Evolutionary conservation across 805 yeast genomes (phyloP).

Genomic region (Starmerella bombi): DNA sequence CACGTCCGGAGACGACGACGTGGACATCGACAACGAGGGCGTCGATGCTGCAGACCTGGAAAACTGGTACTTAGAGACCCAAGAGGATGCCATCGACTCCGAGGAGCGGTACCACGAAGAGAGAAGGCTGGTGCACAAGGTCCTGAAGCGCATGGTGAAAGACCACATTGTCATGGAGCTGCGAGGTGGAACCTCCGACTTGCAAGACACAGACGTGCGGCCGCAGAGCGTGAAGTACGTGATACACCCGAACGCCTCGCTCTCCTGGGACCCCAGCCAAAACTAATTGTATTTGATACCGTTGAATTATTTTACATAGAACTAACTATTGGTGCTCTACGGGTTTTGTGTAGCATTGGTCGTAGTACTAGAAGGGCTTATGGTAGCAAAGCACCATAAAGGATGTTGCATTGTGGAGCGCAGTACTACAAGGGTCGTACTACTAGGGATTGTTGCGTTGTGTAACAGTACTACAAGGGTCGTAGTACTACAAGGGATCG

Average conservation of each 20-base stretch:
- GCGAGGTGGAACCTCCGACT: constrained; percentile 32
- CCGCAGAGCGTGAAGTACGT: constrained; percentile 24
- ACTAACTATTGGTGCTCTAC: too few relatives aligned
- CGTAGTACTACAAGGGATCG: too few relatives aligned
- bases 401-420: too few relatives aligned
- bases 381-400: too few relatives aligned
- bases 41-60: constrained; percentile 53
- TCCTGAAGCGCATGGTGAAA: constrained; percentile 66
- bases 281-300: neutral
- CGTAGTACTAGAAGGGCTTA: too few relatives aligned
- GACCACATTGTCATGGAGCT: constrained; percentile 71
- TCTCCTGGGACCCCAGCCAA: constrained; percentile 7
- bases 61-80: constrained; percentile 68
- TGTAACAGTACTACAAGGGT: too few relatives aligned
- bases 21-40: constrained; percentile 40
- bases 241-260: constrained; percentile 26
- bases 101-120: constrained; percentile 63
- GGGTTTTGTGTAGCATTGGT: too few relatives aligned
- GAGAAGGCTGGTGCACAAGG: constrained; percentile 59
- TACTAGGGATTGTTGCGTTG: too few relatives aligned
- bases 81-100: constrained; percentile 54
- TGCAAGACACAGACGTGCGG: constrained; percentile 26
- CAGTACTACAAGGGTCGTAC: too few relatives aligned
- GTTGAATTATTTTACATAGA: neutral
- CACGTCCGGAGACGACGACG: constrained; percentile 30